phyloP scores from a whole-genome alignment of 2,329 filamentous ascomycete species.

The Phyllosticta ampelicida region DNA sequence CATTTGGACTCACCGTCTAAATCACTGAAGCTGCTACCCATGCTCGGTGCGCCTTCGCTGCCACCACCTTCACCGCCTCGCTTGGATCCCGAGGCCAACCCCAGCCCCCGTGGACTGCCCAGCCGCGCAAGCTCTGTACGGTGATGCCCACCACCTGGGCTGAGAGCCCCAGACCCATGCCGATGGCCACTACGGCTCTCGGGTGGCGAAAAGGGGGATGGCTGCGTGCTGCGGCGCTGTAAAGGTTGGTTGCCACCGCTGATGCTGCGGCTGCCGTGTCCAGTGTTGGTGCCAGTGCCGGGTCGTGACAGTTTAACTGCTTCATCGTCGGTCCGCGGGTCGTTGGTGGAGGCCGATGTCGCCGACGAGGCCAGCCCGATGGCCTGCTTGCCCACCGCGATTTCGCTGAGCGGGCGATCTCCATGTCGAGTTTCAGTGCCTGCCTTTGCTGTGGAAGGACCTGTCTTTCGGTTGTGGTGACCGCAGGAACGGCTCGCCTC shows the following conservation, averaged over 20 bases:
- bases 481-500: background rate
- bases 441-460: background rate
- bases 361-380: constrained; percentile 5
- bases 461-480: background rate
- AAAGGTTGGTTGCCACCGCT: background rate
- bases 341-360: constrained; percentile 2
- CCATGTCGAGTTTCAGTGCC: background rate
- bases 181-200: background rate
- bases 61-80: constrained; percentile 42
- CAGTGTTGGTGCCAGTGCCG: background rate
- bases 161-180: constrained; percentile 16
- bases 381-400: constrained; percentile 9
- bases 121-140: constrained; percentile 47
- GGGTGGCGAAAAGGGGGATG: background rate
- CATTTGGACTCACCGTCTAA: constrained; percentile 51
- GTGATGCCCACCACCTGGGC: constrained; percentile 38
- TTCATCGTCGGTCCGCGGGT: constrained; percentile 6
- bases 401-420: background rate
- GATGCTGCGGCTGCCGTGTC: background rate
- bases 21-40: constrained; percentile 81
- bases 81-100: background rate
- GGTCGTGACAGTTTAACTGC: background rate
- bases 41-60: constrained; percentile 65
- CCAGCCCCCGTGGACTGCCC: constrained; percentile 35
- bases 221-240: background rate